phyloP scores from a whole-genome alignment of 495 filamentous ascomycete species.

The Penicillium robsamsonii region DNA sequence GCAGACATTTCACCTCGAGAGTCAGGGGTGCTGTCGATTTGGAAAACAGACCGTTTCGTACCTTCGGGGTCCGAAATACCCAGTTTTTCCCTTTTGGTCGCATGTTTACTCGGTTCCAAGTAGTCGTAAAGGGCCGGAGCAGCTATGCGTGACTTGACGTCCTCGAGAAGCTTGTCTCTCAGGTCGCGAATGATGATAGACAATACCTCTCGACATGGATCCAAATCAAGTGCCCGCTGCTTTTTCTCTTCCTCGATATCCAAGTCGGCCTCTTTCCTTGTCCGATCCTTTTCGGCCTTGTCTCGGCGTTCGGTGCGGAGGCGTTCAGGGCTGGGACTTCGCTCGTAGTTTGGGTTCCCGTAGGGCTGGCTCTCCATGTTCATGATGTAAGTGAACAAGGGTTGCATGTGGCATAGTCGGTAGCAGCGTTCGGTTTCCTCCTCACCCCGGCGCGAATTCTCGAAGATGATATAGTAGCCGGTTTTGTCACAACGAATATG shows the following conservation, averaged over 20 bases:
- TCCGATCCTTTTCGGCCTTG: constrained; percentile 51
- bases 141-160: constrained; percentile 80
- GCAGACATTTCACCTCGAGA: constrained; percentile 47
- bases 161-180: constrained; percentile 76
- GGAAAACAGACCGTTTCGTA: constrained; percentile 46
- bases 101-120: constrained; percentile 78
- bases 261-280: constrained; percentile 67
- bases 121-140: constrained; percentile 78
- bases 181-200: constrained; percentile 77
- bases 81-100: constrained; percentile 67
- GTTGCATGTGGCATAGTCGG: constrained; percentile 65
- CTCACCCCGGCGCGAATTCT: constrained; percentile 69
- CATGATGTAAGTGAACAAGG: constrained; percentile 91
- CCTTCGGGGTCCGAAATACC: constrained; percentile 71
- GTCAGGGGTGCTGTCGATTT: constrained; percentile 62
- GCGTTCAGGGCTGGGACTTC: constrained; percentile 58
- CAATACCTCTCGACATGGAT: constrained; percentile 79
- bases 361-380: constrained; percentile 78
- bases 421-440: constrained; percentile 77
- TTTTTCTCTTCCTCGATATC: constrained; percentile 86
- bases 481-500: constrained; percentile 76
- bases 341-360: constrained; percentile 65
- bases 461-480: constrained; percentile 90
- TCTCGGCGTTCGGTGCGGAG: constrained; percentile 52
- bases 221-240: constrained; percentile 75